Conservation (phyloP, 208 protist species). For the Leishmania lainsoni region DNA sequence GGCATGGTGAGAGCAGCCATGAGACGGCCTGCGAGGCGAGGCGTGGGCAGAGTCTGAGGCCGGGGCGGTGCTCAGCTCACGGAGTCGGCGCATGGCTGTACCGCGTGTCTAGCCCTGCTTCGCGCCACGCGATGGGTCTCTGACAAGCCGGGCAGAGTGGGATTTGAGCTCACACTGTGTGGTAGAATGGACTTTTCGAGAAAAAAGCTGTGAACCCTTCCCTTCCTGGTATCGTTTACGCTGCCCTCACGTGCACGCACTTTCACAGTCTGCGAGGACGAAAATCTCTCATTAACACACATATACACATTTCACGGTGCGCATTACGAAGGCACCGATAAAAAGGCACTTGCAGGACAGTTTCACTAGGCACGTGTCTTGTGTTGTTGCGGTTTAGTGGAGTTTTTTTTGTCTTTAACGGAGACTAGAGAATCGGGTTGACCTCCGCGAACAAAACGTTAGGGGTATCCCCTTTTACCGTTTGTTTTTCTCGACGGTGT, state of each 20-base stretch:
- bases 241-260: not conserved
- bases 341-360: not conserved
- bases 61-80: not conserved
- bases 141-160: not conserved
- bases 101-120: not conserved
- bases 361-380: not conserved
- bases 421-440: not conserved
- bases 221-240: too few species aligned
- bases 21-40: too few species aligned
- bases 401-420: not conserved
- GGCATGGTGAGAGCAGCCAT: too few species aligned
- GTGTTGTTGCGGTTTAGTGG: not conserved
- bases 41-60: not conserved
- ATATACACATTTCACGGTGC: not conserved
- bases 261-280: not conserved
- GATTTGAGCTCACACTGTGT: not conserved
- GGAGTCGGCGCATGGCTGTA: not conserved
- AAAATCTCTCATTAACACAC: not conserved
- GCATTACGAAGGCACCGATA: not conserved
- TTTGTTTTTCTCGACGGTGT: too few species aligned
- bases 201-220: not conserved
- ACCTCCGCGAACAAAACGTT: not conserved
- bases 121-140: not conserved
- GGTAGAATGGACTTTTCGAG: not conserved
- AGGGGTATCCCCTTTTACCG: not conserved